phyloP scores from a whole-genome alignment of 169 alveolate genomes.

The Plasmodium gaboni region DNA sequence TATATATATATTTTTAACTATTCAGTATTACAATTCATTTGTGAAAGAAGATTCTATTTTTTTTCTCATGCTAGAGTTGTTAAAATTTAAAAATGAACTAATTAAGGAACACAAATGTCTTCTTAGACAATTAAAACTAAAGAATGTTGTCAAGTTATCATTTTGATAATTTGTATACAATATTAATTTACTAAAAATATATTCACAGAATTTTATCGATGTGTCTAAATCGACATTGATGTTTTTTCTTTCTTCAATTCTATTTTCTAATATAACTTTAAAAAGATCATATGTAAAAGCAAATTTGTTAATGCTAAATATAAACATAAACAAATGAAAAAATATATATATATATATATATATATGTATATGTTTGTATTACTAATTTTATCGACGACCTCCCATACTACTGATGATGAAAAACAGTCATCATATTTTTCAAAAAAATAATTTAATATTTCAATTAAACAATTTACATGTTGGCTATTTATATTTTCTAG shows the following conservation, averaged over 20 bases:
- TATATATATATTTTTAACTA: conserved; percentile 1
- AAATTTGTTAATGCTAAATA: background rate
- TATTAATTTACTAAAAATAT: conserved; percentile 58
- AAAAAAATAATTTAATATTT: conserved; percentile 56
- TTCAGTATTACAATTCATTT: conserved; percentile 33
- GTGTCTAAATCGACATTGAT: conserved; percentile 60
- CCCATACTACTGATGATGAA: conserved; percentile 75
- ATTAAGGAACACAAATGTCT: conserved; percentile 69
- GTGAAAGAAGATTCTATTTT: conserved; percentile 67
- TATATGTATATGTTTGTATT: conserved; percentile 21
- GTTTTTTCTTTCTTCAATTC: conserved; percentile 64
- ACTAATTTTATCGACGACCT: conserved; percentile 75
- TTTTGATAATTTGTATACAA: conserved; percentile 52
- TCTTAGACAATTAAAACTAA: conserved; percentile 63
- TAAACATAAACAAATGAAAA: background rate
- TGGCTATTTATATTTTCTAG: conserved; percentile 52
- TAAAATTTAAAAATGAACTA: conserved; percentile 70
- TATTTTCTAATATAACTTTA: conserved; percentile 62
- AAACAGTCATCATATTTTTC: conserved; percentile 60
- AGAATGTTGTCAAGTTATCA: conserved; percentile 25
- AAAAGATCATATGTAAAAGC: background rate
- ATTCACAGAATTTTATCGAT: conserved; percentile 73
- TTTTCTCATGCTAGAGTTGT: conserved; percentile 26
- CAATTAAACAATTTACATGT: conserved; percentile 67
- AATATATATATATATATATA: background rate